Base-by-base conservation (phyloP, 1,284 basidiomycete genomes). In the Cryptococcus neoformans region DNA sequence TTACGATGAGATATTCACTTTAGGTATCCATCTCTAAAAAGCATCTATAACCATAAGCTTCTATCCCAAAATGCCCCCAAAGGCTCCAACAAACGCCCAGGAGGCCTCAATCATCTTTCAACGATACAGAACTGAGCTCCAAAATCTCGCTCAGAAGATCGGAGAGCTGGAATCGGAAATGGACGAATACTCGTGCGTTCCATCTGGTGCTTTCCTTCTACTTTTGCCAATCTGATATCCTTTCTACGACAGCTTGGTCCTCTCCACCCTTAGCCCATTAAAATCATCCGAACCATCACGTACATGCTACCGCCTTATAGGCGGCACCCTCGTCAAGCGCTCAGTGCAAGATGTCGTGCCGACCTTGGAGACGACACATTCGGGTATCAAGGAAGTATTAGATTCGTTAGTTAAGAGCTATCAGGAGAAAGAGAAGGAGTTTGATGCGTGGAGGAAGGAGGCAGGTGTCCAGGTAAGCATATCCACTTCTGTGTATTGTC, bases 341-440 rank as follows among this genome's bases (percentile, higher is more conserved):
- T 98, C 92, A 0, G 96, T 99, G 47, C 87, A 89, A 72, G 96
- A 99, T 67, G 92, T 99, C 38, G 86, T 92, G 38, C 95, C 95
- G 44, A 87, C 89, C 21, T 78, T 97, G 44, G 84, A 90, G 75
- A 90, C 87, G 12, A 95, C 93, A 70, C 83, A 85, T 54, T 84
- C 90, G 66, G 90, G 91, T 87, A 93, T 96, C 64, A 84, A 84
- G 65, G 87, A 87, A 60, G 88, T 90, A 17, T 82, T 95, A 49
- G 75, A 85, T 44, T 87, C 79, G 51, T 81, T 96, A 55, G 81
- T 88, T 36, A 86, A 88, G 62, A 90, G 91, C 75, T 93, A 95
- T 81, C 92, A 90, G 78, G 77, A 81, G 56, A 93, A 90, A 75
- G 92, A 95, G 68, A 83, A 85, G 60, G 90, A 92, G 57, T 89